Conservation (phyloP, 805 yeast genomes). For the Metschnikowia amazonensis region DNA sequence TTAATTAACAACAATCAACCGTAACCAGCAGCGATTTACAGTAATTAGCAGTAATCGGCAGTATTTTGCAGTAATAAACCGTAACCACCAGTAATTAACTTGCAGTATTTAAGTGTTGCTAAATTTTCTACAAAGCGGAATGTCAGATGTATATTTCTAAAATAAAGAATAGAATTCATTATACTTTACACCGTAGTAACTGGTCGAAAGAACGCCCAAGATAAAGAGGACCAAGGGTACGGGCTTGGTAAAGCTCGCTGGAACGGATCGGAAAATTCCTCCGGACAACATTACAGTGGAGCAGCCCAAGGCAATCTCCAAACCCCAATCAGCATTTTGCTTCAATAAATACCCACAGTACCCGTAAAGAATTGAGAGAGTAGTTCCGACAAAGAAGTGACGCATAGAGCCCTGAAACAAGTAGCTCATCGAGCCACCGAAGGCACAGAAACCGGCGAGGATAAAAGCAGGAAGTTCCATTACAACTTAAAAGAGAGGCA, state of each 20-base stretch:
- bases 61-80: neutral
- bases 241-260: slow-evolving; percentile 61
- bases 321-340: slow-evolving; percentile 72
- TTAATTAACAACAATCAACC: too few relatives aligned
- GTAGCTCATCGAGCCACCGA: slow-evolving; percentile 72
- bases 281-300: slow-evolving; percentile 65
- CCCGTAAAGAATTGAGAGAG: slow-evolving; percentile 59
- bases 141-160: neutral
- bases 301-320: slow-evolving; percentile 74
- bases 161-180: slow-evolving; percentile 55
- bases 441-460: slow-evolving; percentile 60
- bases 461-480: slow-evolving; percentile 80
- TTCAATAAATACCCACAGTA: slow-evolving; percentile 70
- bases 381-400: slow-evolving; percentile 72
- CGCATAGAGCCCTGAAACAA: slow-evolving; percentile 68
- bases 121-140: neutral
- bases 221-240: slow-evolving; percentile 65
- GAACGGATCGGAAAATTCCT: slow-evolving; percentile 66
- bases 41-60: too few relatives aligned
- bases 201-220: slow-evolving; percentile 60
- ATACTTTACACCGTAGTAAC: slow-evolving; percentile 73
- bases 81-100: too few relatives aligned
- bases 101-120: neutral
- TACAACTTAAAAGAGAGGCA: too few relatives aligned
- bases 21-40: too few relatives aligned